These are phyloP conservation scores for Aspergillus piperis DNA, from an alignment of 2,329 filamentous ascomycete species.

Conservation along the genomic window DNA sequence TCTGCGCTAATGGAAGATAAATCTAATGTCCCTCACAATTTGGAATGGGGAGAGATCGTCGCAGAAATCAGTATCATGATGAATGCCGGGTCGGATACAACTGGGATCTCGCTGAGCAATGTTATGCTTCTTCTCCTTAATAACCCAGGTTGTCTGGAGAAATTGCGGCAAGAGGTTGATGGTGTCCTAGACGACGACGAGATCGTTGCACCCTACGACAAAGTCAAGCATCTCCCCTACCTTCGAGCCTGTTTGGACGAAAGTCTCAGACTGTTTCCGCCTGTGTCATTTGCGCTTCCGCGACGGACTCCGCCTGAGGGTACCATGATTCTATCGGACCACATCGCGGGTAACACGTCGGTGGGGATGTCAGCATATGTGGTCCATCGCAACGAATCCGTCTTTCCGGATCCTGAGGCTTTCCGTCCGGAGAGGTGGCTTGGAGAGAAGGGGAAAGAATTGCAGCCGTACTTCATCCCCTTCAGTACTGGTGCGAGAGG, in stretches of 20 bases:
- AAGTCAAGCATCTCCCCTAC: slow-evolving; percentile 52
- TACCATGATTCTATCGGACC: slow-evolving; percentile 30
- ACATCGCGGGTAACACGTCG: slow-evolving; percentile 40
- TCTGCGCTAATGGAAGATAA: slow-evolving; percentile 53
- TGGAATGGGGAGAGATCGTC: slow-evolving; percentile 60
- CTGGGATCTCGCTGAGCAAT: slow-evolving; percentile 54
- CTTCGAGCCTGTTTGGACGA: slow-evolving; percentile 56
- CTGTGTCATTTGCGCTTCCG: slow-evolving; percentile 43
- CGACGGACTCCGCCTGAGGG: slow-evolving; percentile 49
- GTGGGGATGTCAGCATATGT: slow-evolving; percentile 47
- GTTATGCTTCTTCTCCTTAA: slow-evolving; percentile 54
- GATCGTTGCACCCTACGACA: slow-evolving; percentile 50
- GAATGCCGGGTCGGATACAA: slow-evolving; percentile 55
- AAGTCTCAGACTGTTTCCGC: slow-evolving; percentile 45
- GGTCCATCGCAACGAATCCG: slow-evolving; percentile 36
- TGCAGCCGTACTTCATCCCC: slow-evolving; percentile 41
- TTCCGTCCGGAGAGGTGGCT: slow-evolving; percentile 46
- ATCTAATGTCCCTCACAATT: slow-evolving; percentile 41
- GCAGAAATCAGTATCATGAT: slow-evolving; percentile 49
- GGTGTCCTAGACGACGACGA: slow-evolving; percentile 43
- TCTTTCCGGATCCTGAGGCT: slow-evolving; percentile 37
- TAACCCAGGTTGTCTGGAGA: slow-evolving; percentile 42
- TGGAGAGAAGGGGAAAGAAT: slow-evolving; percentile 35
- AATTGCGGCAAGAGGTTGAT: slow-evolving; percentile 48
- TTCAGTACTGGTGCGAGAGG: slow-evolving; percentile 41